Base-by-base conservation (phyloP, 192 early-diverging fungal species). In the Entrophospora sp. region DNA sequence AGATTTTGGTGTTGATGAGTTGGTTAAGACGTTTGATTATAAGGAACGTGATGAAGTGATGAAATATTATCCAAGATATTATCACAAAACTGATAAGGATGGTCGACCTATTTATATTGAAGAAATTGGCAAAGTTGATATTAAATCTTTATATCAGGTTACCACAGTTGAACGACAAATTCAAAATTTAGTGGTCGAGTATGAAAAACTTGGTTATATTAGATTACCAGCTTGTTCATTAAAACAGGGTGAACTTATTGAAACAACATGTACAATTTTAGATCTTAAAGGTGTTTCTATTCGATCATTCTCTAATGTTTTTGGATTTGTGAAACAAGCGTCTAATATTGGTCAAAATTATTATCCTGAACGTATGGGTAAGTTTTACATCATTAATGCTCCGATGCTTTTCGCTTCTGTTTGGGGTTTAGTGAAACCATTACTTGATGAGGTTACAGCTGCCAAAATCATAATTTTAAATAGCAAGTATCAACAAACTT, bases 311-410 rank as follows among this genome's bases (percentile, higher is more conserved):
- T 70, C 77, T 16, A 77, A 70, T 37, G 85, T 87, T 42, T 77
- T 73, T 64, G 73, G 72, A 46, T 75, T 89, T 27, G 84, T 91
- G 57, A 84, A 87, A 68, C 73, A 79, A 53, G 79, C 87, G 2
- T 84, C 85, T 12, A 67, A 78, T 24, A 86, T 89, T 75, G 86
- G 86, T 7, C 86, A 89, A 64, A 82, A 91, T 74, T 88, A 91
- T 76, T 91, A 91, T 71, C 89, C 89, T 7, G 89, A 91, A 70
- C 87, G 81, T 74, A 79, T 91, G 70, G 89, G 89, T 63, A 85
- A 87, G 73, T 89, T 91, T 84, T 89, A 79, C 64, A 84, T 91
- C 65, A 87, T 91, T 73, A 91, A 91, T 68, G 85, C 87, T 8
- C 89, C 89, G 20, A 85, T 83, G 78, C 76, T 91, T 38, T 91